Base-by-base conservation (phyloP, 139 green algal genomes). In the Chlorella sp. region DNA sequence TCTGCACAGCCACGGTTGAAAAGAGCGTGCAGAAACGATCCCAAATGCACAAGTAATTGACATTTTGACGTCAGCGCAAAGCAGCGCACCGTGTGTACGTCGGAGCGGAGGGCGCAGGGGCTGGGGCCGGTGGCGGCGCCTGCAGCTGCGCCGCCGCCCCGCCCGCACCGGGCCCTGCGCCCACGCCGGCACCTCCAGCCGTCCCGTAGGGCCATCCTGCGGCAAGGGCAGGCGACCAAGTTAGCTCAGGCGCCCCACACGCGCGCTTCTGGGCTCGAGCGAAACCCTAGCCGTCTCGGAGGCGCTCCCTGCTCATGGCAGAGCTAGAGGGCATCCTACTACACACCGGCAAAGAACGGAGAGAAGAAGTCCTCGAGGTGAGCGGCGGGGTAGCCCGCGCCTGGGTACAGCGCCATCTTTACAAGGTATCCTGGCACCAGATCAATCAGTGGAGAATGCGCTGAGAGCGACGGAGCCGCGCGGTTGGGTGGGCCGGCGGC, bases 321-420 rank as follows among this genome's bases (percentile, higher is more conserved):
- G 9, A 16, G 44, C 6, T 51, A 6, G 44, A 6, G 21, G 25
- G 9, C 44, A 5, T 9, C 60, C 60, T 11, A 67, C 3, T 73
- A 7, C 23, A 1, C 70, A 34, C 25, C 25, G 6, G 28, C 30
- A 11, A 79, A 79, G 72, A 44, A 79, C 17, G 72, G 72, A n/a
- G 36, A 60, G 44, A 79, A 79, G 17, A 79, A 79, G 44, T 79
- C 72, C n/a, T 79, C 72, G n/a, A 79, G 41, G 39, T 78, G 70
- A 2, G 39, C 28, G 1, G 28, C 68, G 30, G 72, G 18, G 30
- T 44, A 79, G n/a, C 44, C 44, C 3, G 51, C 51, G 51, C 51
- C 51, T 60, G 51, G 51, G 51, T 60, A 60, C 12, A 60, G 51
- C 51, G 51, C 51, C 51, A 60, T 60, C n/a, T 20, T 21, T 60